Base-by-base conservation (phyloP, 495 filamentous ascomycete genomes). In the Tuber calosporum region DNA sequence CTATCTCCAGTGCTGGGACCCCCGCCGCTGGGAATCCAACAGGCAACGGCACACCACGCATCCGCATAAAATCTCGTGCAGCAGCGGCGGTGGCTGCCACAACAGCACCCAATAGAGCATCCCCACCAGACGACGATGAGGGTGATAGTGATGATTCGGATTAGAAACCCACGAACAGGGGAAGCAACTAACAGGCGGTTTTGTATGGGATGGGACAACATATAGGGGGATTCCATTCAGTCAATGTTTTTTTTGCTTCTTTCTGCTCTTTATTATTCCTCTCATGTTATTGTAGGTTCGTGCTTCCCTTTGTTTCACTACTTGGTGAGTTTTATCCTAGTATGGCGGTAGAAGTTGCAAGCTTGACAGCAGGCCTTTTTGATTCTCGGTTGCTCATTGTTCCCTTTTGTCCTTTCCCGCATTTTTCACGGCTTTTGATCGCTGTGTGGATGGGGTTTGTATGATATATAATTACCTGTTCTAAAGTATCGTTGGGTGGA, bases 1-100 rank as follows among this genome's bases (percentile, higher is more conserved):
- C 74, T 36, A 74, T 73, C 4, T 81, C 79, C 0, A 74, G 79
- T 36, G 48, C 78, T 34, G 79, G 79, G 39, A 81, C 79, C 3
- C 79, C 79, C 17, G 73, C 73, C 2, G 77, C 67, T 68, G 69
- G 48, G 2, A 62, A 62, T 17, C 11, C 26, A 17, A 19, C 53
- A 4, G 41, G 58, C 30, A 68, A 62, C 40, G 71, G 75, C 20
- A 78, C 79, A 66, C 79, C 79, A 11, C 75, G 78, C 66, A 80
- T 78, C 37, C 80, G 79, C 17, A 71, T 81, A 71, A 81, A 81
- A 45, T 72, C 77, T 19, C 74, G 73, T 20, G 71, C 77, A 48
- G 42, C 71, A 67, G 72, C 26, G 62, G 72, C 34, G 26, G 74
- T n/a, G 37, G 71, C 68, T n/a, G 68, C 66, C 58, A 75, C 72